Conservation (phyloP, 75 land plant species). For the Sequoiadendron giganteum region DNA sequence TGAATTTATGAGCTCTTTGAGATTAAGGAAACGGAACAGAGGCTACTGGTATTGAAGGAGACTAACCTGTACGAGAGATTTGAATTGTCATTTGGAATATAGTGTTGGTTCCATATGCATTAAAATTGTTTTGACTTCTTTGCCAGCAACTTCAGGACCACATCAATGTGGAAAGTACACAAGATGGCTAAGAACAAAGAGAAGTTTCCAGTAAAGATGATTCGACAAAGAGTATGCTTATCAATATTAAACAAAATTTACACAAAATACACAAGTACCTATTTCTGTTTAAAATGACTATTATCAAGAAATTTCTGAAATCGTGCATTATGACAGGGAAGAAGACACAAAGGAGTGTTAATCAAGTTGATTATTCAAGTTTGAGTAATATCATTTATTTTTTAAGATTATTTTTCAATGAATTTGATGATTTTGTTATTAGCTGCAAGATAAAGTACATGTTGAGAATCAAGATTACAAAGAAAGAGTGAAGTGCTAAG, state of each 20-base stretch:
- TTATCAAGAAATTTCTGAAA: no score
- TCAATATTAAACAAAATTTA: not conserved
- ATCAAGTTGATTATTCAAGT: no score
- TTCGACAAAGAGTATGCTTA: not conserved
- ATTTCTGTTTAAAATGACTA: no score
- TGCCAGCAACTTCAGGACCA: conserved; percentile 7
- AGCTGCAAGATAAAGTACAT: no score
- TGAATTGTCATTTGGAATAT: not conserved
- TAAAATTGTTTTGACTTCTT: not conserved
- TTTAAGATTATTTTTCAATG: no score
- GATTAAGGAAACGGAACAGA: conserved; percentile 26
- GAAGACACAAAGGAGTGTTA: no score
- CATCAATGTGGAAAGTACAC: not conserved
- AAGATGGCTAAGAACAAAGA: not conserved
- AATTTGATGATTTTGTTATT: no score
- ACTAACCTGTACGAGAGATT: not conserved
- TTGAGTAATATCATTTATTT: no score
- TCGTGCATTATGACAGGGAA: no score
- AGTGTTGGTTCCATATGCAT: not conserved
- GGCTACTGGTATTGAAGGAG: not conserved
- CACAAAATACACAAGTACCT: not conserved
- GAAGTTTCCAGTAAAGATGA: not conserved
- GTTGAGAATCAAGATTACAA: no score
- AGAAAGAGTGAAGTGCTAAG: no score
- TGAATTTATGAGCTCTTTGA: conserved; percentile 27